These are phyloP conservation scores for Aaosphaeria pasadenensis DNA, from an alignment of 2,329 filamentous ascomycete species.

Conservation along the genomic window DNA sequence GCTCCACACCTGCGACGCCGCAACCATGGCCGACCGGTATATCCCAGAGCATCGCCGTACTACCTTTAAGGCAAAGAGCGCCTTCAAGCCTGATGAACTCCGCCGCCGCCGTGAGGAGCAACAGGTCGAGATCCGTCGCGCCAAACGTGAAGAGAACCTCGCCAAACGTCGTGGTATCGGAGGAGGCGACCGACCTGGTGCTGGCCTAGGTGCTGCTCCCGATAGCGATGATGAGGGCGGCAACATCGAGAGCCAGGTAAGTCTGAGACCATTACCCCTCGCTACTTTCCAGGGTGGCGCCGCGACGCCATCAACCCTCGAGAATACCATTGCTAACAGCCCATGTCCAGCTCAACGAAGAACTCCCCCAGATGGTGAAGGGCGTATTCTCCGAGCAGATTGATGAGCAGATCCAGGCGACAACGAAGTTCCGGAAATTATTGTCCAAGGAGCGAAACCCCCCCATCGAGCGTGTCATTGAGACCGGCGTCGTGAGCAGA, in stretches of 20 bases:
- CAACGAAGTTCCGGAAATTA: constrained; percentile 97
- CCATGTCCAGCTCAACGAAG: constrained; percentile 76
- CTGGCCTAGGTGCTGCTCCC: constrained; percentile 79
- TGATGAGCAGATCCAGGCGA: constrained; percentile 94
- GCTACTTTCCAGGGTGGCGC: background rate
- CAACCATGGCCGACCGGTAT: constrained; percentile 93
- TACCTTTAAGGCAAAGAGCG: constrained; percentile 99
- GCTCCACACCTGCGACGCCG: constrained; percentile 13
- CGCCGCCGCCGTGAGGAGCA: constrained; percentile 97
- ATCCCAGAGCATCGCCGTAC: constrained; percentile 99
- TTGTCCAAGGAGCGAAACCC: constrained; percentile 98
- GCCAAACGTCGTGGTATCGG: constrained; percentile 96
- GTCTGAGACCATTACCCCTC: constrained; percentile 26
- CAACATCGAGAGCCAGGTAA: constrained; percentile 94
- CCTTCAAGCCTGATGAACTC: constrained; percentile 98
- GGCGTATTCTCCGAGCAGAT: constrained; percentile 99
- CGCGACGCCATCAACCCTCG: background rate
- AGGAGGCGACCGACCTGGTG: constrained; percentile 70
- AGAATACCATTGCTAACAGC: constrained; percentile 3
- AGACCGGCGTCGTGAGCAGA: constrained; percentile 94
- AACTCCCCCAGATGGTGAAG: constrained; percentile 96
- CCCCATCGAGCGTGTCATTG: constrained; percentile 98
- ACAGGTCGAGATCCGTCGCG: constrained; percentile 98
- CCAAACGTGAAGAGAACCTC: constrained; percentile 97
- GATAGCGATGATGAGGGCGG: constrained; percentile 97